A percentile compares a stretch with the other conserved stretches of the same genome.
phyloP scores from a whole-genome alignment of 2,329 filamentous ascomycete genomes.

The Pseudogymnoascus verrucosus region DNA sequence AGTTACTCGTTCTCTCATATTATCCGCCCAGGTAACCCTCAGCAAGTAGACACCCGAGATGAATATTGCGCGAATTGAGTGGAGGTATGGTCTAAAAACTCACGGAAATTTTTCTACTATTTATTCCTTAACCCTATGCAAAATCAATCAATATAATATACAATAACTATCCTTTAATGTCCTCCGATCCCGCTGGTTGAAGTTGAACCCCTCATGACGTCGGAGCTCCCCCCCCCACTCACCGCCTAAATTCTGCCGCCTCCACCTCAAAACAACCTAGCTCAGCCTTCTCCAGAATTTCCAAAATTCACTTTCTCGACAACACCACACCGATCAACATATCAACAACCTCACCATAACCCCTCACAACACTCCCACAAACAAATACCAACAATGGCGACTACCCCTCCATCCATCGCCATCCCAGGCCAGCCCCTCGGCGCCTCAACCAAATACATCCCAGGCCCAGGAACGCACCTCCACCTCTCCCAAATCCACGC shows the following conservation, averaged over 20 bases:
- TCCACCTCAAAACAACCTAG: conserved; percentile 4
- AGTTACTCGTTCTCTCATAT: not conserved
- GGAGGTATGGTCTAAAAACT: not conserved
- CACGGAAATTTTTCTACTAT: not conserved
- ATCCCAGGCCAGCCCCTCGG: conserved; percentile 80
- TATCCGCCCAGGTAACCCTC: conserved; percentile 1
- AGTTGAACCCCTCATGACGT: not conserved
- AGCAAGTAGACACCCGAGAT: not conserved
- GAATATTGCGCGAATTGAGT: not conserved
- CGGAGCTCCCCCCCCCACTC: not conserved
- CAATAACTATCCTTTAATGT: not conserved
- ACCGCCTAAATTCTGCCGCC: conserved; percentile 2
- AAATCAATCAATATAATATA: not conserved
- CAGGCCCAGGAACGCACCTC: conserved; percentile 80
- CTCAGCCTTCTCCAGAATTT: conserved; percentile 8
- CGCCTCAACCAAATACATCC: conserved; percentile 53
- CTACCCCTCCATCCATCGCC: conserved; percentile 41
- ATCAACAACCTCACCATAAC: conserved; percentile 9
- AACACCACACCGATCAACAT: not conserved
- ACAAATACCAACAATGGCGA: conserved; percentile 3
- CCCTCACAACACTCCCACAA: not conserved
- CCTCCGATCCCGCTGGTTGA: not conserved
- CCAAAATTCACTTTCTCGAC: conserved; percentile 7
- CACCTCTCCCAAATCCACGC: conserved; percentile 67
- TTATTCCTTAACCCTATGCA: not conserved